These are phyloP conservation scores for Neofusicoccum kwambonambiense DNA, from an alignment of 2,329 filamentous ascomycete genomes.

Conservation along the genomic window DNA sequence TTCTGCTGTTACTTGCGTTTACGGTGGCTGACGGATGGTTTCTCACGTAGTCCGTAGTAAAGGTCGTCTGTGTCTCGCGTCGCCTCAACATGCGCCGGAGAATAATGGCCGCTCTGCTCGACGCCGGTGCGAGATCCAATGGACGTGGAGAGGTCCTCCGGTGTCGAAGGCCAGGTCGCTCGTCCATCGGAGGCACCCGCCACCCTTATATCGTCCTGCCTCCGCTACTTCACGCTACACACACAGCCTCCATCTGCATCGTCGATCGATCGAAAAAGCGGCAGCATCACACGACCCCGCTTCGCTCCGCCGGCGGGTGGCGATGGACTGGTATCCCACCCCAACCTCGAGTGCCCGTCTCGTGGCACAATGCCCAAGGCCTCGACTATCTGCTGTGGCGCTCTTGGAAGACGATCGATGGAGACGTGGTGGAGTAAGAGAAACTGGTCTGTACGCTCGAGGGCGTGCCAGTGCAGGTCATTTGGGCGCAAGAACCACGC, in stretches of 20 bases:
- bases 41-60: background rate
- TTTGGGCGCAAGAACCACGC: conserved; percentile 5
- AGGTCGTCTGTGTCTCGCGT: background rate
- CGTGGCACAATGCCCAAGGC: background rate
- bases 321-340: background rate
- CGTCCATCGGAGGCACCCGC: background rate
- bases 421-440: conserved; percentile 4
- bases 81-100: background rate
- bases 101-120: background rate
- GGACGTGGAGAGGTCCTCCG: background rate
- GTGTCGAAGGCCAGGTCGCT: background rate
- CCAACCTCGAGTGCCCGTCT: background rate
- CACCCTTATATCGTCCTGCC: background rate
- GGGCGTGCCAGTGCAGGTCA: background rate
- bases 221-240: background rate
- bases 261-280: conserved; percentile 4
- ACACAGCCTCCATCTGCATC: background rate
- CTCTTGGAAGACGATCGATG: conserved; percentile 1
- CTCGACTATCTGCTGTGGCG: background rate
- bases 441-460: background rate
- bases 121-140: background rate
- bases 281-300: background rate
- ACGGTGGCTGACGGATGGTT: background rate
- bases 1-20: background rate
- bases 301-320: background rate